phyloP scores from a whole-genome alignment of 148 eudicot species.

The Fagopyrum tataricum region DNA sequence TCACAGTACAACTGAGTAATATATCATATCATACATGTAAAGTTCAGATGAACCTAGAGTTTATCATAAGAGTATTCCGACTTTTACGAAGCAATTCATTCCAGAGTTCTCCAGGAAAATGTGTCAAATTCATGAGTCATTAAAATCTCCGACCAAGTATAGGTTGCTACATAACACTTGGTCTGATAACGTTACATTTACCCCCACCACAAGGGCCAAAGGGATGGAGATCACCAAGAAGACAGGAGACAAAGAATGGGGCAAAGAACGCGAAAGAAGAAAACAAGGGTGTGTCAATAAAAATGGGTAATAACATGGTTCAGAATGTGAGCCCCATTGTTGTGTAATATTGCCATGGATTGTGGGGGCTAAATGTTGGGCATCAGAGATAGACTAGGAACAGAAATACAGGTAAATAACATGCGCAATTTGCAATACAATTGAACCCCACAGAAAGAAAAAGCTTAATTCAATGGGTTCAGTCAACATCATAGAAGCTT shows the following conservation, averaged over 20 bases:
- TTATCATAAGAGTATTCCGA: not conserved
- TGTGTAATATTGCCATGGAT: not conserved
- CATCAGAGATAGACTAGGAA: not conserved
- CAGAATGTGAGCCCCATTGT: conserved; percentile 1
- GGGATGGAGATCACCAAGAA: not conserved
- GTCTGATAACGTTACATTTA: not conserved
- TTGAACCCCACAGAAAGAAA: not conserved
- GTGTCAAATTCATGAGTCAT: not conserved
- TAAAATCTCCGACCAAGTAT: not conserved
- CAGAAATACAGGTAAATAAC: not conserved
- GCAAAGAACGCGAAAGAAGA: not conserved
- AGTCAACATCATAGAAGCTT: not conserved
- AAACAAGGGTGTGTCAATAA: not conserved
- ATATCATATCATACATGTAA: not conserved
- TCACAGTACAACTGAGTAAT: too few relatives aligned
- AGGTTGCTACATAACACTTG: not conserved
- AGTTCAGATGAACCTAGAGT: not conserved
- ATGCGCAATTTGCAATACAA: not conserved
- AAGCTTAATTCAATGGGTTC: not conserved
- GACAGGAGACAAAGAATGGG: conserved; percentile 9
- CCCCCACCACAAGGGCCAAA: not conserved
- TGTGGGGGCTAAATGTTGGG: conserved; percentile 5
- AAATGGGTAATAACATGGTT: not conserved
- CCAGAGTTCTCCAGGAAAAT: not conserved
- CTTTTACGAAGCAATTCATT: not conserved